Base-by-base conservation (phyloP, 2,329 filamentous ascomycete genomes). In the Fusarium sp. region DNA sequence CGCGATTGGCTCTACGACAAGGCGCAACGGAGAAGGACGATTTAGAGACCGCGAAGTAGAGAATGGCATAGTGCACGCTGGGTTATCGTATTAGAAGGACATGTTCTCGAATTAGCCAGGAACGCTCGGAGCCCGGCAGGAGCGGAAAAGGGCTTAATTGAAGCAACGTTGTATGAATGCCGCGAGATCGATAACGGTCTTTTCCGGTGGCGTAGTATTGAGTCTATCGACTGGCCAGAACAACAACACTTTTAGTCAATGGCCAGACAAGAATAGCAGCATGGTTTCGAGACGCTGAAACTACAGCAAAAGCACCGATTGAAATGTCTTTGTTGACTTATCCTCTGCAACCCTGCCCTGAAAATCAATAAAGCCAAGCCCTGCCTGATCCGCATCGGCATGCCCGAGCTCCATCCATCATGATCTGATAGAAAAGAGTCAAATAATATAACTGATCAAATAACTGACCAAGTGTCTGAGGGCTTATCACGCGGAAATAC, bases 301-400 rank as follows among this genome's bases (percentile, higher is more conserved):
- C 36, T 30, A 36, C 20, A 31, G 36, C 36, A 16, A 50, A 35
- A 42, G 42, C 20, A 22, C 18, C 28, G 14, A 18, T 54, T 30
- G 15, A 13, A n/a, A n/a, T n/a, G 24, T 45, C 47, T 62, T 53
- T 70, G 50, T 67, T 65, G 26, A 33, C 39, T 14, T 53, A 20
- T 31, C 22, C 20, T 48, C 38, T 33, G 20, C 30, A 36, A 36
- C 30, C 60, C 41, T 33, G n/a, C 15, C 26, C 39, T 33, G 47
- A 73, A 73, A 68, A 60, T 74, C 71, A 65, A 73, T 67, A 47
- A 58, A 38, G 71, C 71, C 71, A 74, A 65, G 67, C 41, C 51
- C 44, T 24, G 35, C 45, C 44, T 64, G 26, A 28, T 58, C 53
- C 53, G 69, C 50, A 61, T 61, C 71, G 71, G 71, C 53, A 28